Percentiles rank a stretch among this genome's conserved stretches.
Evolutionary conservation across 768 basidiomycete genomes (phyloP).

Genomic region (Boletus vermiculosoides): DNA sequence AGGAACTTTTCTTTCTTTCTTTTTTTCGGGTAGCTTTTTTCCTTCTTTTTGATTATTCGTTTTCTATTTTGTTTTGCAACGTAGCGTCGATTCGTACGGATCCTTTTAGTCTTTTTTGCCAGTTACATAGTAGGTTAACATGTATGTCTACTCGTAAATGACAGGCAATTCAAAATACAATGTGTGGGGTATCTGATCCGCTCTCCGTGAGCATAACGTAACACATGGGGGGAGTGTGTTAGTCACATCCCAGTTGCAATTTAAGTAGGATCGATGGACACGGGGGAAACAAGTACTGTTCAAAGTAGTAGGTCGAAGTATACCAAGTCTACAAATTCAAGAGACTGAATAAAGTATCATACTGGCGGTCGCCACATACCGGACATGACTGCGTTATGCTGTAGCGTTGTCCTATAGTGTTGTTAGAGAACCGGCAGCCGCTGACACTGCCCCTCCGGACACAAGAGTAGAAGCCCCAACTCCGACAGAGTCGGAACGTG

Average conservation of each 20-base stretch:
- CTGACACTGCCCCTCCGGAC: neutral
- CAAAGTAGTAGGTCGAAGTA: neutral
- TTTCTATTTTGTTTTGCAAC: conserved; percentile 34
- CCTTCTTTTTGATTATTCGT: conserved; percentile 26
- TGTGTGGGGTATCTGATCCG: neutral
- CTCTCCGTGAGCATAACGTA: neutral
- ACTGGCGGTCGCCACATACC: neutral
- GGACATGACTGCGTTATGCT: neutral
- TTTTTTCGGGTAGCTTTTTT: neutral
- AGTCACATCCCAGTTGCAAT: neutral
- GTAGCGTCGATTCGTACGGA: conserved; percentile 18
- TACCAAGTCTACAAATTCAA: neutral
- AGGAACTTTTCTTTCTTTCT: conserved; percentile 10
- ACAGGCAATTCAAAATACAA: conserved; percentile 6
- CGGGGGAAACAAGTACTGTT: neutral
- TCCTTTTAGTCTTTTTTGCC: conserved; percentile 24
- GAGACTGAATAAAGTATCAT: neutral
- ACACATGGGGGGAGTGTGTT: neutral
- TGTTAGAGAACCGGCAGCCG: neutral
- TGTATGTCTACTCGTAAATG: conserved; percentile 6
- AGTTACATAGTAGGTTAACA: conserved; percentile 4
- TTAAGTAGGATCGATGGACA: neutral
- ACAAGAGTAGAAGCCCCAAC: neutral
- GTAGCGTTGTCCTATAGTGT: neutral
- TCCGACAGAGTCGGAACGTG: neutral